Evolutionary conservation across 2,329 filamentous ascomycete genomes (phyloP).

Genomic region (Trichoderma polysporum): DNA sequence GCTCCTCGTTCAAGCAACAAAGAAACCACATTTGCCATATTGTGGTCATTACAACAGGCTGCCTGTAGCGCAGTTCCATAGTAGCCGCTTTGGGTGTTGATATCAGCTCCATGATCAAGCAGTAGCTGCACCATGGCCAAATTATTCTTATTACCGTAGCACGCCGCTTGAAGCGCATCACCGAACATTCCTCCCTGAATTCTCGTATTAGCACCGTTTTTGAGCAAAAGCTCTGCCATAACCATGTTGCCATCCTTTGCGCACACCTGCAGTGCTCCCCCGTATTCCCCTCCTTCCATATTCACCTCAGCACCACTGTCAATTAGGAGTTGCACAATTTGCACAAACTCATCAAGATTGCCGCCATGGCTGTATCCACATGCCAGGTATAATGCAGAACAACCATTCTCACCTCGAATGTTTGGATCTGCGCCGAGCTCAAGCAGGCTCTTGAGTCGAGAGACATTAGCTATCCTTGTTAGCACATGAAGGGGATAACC

Average conservation of each 20-base stretch:
- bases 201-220: background rate
- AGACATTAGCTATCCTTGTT: too few species aligned
- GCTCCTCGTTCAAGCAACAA: background rate
- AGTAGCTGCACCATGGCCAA: background rate
- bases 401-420: background rate
- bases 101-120: background rate
- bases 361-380: fast-evolving
- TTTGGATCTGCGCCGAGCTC: background rate
- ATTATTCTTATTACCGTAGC: too few species aligned
- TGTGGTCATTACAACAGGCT: too few species aligned
- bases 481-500: background rate
- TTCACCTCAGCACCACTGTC: background rate
- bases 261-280: background rate
- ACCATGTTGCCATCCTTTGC: background rate
- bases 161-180: background rate
- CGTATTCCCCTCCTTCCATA: background rate
- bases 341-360: background rate
- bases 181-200: background rate
- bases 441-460: background rate
- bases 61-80: too few species aligned
- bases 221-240: background rate
- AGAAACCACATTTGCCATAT: too few species aligned
- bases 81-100: too few species aligned
- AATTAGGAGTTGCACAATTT: background rate
- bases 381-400: background rate